Percentiles rank a stretch among this genome's conserved stretches.
Conservation (phyloP, 805 yeast genomes). For the Candida maesae region DNA sequence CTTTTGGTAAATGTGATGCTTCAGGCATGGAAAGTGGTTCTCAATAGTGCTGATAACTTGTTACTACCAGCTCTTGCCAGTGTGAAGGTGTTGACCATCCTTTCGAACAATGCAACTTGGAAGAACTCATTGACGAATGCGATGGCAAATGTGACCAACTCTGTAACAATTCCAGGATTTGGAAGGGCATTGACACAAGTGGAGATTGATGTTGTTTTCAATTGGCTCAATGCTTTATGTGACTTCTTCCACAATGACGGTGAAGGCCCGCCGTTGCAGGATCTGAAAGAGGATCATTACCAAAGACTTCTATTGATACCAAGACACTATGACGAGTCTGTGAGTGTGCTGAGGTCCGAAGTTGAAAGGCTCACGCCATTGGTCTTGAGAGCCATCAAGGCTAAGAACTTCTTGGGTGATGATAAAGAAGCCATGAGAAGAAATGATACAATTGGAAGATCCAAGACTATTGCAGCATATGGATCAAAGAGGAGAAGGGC, state of each 20-base stretch:
- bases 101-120: slow-evolving; percentile 35
- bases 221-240: slow-evolving; percentile 66
- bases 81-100: slow-evolving; percentile 28
- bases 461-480: slow-evolving; percentile 67
- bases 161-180: slow-evolving; percentile 37
- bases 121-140: slow-evolving; percentile 42
- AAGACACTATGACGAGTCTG: slow-evolving; percentile 54
- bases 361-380: slow-evolving; percentile 56
- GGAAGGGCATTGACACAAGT: slow-evolving; percentile 51
- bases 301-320: slow-evolving; percentile 63
- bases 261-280: slow-evolving; percentile 70
- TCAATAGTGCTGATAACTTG: slow-evolving; percentile 64
- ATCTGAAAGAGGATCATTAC: slow-evolving; percentile 57
- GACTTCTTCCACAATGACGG: slow-evolving; percentile 81
- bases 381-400: slow-evolving; percentile 45
- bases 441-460: slow-evolving; percentile 52
- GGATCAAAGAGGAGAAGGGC: slow-evolving; percentile 57
- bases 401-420: slow-evolving; percentile 41
- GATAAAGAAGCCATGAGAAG: slow-evolving; percentile 20
- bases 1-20: slow-evolving; percentile 63
- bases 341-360: slow-evolving; percentile 47
- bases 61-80: slow-evolving; percentile 68
- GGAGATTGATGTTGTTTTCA: slow-evolving; percentile 65
- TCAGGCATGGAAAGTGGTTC: slow-evolving; percentile 75
- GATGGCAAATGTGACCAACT: slow-evolving; percentile 44